A percentile compares a stretch with the other conserved stretches of the same genome.
Conservation (phyloP, 2,329 filamentous ascomycete genomes). For the Purpureocillium takamizusanense region DNA sequence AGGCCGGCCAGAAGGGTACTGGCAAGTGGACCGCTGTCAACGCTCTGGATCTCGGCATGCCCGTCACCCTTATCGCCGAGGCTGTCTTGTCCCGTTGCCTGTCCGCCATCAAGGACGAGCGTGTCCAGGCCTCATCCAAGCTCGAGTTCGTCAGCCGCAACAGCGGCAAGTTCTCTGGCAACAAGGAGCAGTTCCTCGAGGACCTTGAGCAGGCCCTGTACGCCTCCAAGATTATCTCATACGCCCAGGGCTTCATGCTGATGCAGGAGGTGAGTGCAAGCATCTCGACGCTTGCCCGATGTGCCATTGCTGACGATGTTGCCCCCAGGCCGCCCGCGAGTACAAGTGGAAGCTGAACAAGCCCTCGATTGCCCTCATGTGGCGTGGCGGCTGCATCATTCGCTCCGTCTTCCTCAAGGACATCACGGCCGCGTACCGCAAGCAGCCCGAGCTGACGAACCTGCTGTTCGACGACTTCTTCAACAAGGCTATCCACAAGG, state of each 20-base stretch:
- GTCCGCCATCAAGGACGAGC: conserved; percentile 90
- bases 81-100: conserved; percentile 92
- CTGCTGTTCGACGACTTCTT: conserved; percentile 98
- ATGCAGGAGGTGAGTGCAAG: conserved; percentile 75
- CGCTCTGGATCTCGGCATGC: conserved; percentile 95
- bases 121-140: conserved; percentile 68
- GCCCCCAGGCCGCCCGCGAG: conserved; percentile 73
- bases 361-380: conserved; percentile 99
- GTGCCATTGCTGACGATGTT: background rate
- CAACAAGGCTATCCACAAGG: conserved; percentile 97
- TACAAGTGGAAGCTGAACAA: conserved; percentile 99
- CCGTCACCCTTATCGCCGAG: conserved; percentile 95
- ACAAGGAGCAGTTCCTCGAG: conserved; percentile 88
- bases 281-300: background rate
- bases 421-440: conserved; percentile 95
- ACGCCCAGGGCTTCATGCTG: conserved; percentile 99
- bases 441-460: conserved; percentile 92
- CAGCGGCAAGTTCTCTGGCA: conserved; percentile 70
- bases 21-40: conserved; percentile 99
- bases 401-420: conserved; percentile 99
- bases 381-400: conserved; percentile 99
- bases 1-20: conserved; percentile 98
- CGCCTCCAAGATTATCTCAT: conserved; percentile 99
- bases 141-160: conserved; percentile 63
- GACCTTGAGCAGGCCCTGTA: conserved; percentile 99